A percentile compares a stretch with the other conserved stretches of the same genome.
Evolutionary conservation across 495 filamentous ascomycete genomes (phyloP).

Genomic region (Xylaria nigripes): DNA sequence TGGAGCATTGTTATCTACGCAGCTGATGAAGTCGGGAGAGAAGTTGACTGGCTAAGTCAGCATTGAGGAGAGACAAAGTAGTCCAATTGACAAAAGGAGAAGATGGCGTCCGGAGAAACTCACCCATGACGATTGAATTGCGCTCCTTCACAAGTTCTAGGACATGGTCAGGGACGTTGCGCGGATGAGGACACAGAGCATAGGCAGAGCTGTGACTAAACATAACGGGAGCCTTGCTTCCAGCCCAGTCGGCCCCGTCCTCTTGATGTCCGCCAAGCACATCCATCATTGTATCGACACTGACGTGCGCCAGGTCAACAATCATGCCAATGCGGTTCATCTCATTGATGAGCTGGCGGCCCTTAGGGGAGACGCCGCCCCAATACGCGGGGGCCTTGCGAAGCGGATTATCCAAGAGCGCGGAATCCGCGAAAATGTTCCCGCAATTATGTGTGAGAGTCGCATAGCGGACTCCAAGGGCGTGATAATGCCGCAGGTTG

Average conservation of each 20-base stretch:
- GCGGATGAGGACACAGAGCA: constrained; percentile 57
- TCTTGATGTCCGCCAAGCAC: constrained; percentile 42
- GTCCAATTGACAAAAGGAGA: background rate
- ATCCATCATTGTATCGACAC: constrained; percentile 62
- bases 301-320: constrained; percentile 63
- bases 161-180: constrained; percentile 67
- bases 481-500: constrained; percentile 64
- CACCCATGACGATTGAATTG: constrained; percentile 61
- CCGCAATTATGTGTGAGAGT: constrained; percentile 93
- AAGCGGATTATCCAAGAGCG: constrained; percentile 45
- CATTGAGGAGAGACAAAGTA: background rate
- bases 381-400: constrained; percentile 43
- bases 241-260: constrained; percentile 31
- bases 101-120: background rate
- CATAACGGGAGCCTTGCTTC: constrained; percentile 59
- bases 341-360: constrained; percentile 58
- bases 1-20: constrained; percentile 45
- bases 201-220: constrained; percentile 65
- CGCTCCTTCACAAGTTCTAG: constrained; percentile 53
- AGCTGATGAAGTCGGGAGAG: constrained; percentile 70
- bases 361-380: constrained; percentile 60
- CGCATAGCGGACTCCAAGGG: constrained; percentile 79
- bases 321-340: constrained; percentile 81
- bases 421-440: constrained; percentile 82
- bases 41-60: constrained; percentile 46